Conservation (phyloP, 352 stramenopile genomes). For the Globisporangium megalacanthum region DNA sequence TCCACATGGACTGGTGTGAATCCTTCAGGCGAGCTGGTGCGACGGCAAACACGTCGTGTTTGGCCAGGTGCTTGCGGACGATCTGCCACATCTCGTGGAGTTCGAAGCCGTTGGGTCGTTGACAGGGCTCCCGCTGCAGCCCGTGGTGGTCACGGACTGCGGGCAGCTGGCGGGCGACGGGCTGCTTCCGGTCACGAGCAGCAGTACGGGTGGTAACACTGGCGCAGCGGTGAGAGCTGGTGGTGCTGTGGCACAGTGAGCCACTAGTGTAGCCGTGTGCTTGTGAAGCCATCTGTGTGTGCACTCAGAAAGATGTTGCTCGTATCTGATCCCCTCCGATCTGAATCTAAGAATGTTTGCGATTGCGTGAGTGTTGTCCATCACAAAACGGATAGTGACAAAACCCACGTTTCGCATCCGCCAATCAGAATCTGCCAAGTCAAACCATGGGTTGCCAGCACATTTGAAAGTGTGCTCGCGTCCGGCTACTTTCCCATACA, state of each 20-base stretch:
- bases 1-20: neutral
- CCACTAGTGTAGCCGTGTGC: too few species aligned
- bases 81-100: slow-evolving; percentile 41
- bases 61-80: slow-evolving; percentile 89
- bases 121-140: slow-evolving; percentile 37
- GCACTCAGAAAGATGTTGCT: too few species aligned
- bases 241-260: too few species aligned
- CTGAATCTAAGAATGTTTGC: too few species aligned
- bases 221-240: slow-evolving; percentile 10
- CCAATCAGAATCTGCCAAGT: slow-evolving; percentile 54
- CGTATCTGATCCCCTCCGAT: too few species aligned
- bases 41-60: slow-evolving; percentile 99
- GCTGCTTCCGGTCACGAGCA: slow-evolving; percentile 17
- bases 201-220: neutral
- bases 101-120: slow-evolving; percentile 45
- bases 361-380: too few species aligned
- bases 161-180: slow-evolving; percentile 48
- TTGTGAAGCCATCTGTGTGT: too few species aligned
- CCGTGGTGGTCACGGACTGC: slow-evolving; percentile 52
- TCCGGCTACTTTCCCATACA: neutral
- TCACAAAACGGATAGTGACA: neutral
- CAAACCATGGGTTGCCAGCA: slow-evolving; percentile 19
- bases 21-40: slow-evolving; percentile 66
- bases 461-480: neutral
- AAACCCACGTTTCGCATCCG: neutral